Evolutionary conservation across 2,329 filamentous ascomycete species (phyloP), one percentile per base, ranked within the genome.

Genomic region (Cryphonectria parasitica): DNA sequence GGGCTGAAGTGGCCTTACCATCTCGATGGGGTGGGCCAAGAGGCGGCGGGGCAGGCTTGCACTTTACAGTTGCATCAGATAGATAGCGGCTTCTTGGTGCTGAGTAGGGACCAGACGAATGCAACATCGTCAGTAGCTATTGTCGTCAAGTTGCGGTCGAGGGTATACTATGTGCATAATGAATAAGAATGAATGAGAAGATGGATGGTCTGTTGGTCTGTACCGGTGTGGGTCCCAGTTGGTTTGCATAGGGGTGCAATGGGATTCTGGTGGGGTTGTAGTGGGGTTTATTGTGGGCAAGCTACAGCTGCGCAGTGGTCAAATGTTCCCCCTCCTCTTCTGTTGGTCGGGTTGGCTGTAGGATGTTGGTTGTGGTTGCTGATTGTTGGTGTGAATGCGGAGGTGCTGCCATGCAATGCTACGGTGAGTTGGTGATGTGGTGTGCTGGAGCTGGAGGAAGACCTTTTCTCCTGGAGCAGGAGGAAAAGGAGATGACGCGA

Each of bases 21-120:
- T 22, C 34, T 43, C 10, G 54, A 67, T 28, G 1, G 5, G 28
- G 34, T 13, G 45, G 36, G 13, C 43, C 28, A 7, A 36, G 17
- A 39, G 64, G 45, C 22, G 15, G 22, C 22, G 19, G 19, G 34
- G 64, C 28, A 54, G 58, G 58, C 34, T 39, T 61, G 58, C 34
- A 25, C 25, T n/a, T 31, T 10, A 34, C 25, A 19, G 43, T 49
- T 66, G 49, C 28, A 36, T 58, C 11, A 41, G 49, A 41, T 43
- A 25, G 13, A 39, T 31, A 43, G 65, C 39, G 28, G 36, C 43
- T 39, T n/a, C 31, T 60, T 60, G 65, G 39, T 60, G 64, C 64
- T 66, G 64, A 66, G 45, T 25, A 54, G 45, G 63, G 52, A 52
- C 8, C 63, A 41, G 45, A 60, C 28, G 58, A 61, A 61, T 61